These are phyloP conservation scores for Lithospermum erythrorhizon DNA, from an alignment of 257 asterid genomes.

Conservation along the genomic window DNA sequence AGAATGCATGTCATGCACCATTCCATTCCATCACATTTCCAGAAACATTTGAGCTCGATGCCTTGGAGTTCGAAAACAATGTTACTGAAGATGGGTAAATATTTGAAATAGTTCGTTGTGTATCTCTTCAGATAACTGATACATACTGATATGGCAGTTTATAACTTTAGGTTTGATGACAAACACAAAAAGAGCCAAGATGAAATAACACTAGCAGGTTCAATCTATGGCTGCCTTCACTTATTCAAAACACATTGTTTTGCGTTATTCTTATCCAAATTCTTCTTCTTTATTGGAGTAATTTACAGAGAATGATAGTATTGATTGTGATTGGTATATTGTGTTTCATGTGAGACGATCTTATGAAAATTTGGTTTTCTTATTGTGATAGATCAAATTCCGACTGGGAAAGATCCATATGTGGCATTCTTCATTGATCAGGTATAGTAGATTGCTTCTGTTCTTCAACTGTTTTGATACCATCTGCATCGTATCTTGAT, in stretches of 20 bases:
- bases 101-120: not conserved
- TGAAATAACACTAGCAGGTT: constrained; percentile 75
- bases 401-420: constrained; percentile 55
- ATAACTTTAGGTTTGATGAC: constrained; percentile 46
- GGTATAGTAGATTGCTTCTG: constrained; percentile 24
- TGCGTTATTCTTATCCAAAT: constrained; percentile 2
- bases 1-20: constrained; percentile 59
- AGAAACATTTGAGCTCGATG: constrained; percentile 53
- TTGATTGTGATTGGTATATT: not conserved
- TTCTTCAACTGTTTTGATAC: constrained; percentile 3
- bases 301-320: not conserved
- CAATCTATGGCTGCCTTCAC: constrained; percentile 2
- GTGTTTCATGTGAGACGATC: not conserved
- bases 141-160: constrained; percentile 5
- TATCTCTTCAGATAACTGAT: constrained; percentile 5
- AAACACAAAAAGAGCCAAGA: constrained; percentile 44
- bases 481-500: not conserved
- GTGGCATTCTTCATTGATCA: constrained; percentile 32
- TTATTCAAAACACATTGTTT: not conserved
- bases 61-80: constrained; percentile 42
- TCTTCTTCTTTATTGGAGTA: not conserved
- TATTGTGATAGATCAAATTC: constrained; percentile 60
- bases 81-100: constrained; percentile 31
- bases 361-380: constrained; percentile 5
- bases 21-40: constrained; percentile 57